phyloP scores from a whole-genome alignment of 2,329 filamentous ascomycete species.

The Claviceps sp. region DNA sequence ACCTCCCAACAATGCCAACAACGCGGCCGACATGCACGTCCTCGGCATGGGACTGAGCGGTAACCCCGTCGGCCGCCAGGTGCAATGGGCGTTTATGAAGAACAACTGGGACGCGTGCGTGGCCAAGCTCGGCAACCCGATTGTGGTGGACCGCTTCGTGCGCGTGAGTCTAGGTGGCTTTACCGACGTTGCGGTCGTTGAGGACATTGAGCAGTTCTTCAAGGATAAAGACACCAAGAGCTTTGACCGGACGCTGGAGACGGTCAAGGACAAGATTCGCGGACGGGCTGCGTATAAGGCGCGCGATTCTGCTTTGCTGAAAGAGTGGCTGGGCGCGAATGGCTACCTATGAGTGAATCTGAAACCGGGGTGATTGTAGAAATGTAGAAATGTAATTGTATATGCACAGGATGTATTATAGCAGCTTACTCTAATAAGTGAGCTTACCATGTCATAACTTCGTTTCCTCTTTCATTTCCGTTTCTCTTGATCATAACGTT shows the following conservation, averaged over 20 bases:
- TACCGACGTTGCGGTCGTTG: conserved; percentile 51
- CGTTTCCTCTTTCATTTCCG: too few species aligned
- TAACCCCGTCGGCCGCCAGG: conserved; percentile 59
- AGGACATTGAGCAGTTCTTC: conserved; percentile 79
- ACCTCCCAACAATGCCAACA: conserved; percentile 50
- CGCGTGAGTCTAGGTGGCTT: conserved; percentile 68
- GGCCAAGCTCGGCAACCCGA: conserved; percentile 64
- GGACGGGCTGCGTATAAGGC: conserved; percentile 71
- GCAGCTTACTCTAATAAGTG: too few species aligned
- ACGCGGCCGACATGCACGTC: conserved; percentile 76
- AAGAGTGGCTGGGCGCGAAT: conserved; percentile 61
- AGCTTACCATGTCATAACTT: too few species aligned
- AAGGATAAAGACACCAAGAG: conserved; percentile 69
- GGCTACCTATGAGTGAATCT: conserved; percentile 24
- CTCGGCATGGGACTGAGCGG: conserved; percentile 58
- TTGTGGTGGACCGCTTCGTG: conserved; percentile 82
- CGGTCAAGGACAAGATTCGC: conserved; percentile 74
- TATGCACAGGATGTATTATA: too few species aligned
- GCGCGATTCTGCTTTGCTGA: conserved; percentile 58
- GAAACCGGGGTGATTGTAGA: too few species aligned
- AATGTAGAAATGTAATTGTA: too few species aligned
- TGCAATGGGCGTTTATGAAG: conserved; percentile 79
- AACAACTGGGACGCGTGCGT: conserved; percentile 66
- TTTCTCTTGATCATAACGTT: too few species aligned
- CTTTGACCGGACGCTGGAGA: conserved; percentile 75